phyloP scores from a whole-genome alignment of 208 protist genomes.

The Acanthamoeba divionensis region DNA sequence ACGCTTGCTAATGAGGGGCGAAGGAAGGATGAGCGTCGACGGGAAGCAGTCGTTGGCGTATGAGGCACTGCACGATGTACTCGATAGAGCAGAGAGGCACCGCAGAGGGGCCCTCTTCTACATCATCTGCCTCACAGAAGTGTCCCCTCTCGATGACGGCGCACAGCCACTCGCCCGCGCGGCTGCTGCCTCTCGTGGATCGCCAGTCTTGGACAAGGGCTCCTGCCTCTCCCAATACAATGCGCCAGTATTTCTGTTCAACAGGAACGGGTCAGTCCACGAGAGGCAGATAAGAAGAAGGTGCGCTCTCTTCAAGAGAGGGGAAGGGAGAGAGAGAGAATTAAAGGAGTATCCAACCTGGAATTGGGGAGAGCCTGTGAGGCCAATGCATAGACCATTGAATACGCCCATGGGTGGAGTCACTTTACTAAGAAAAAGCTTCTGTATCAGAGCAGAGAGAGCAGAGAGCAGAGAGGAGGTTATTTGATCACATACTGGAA shows the following conservation, averaged over 20 bases:
- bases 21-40: neutral
- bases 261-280: too few species aligned
- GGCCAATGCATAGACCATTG: neutral
- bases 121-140: too few species aligned
- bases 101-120: too few species aligned
- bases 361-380: slow-evolving; percentile 7
- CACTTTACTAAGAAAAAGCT: neutral
- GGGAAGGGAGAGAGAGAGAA: neutral
- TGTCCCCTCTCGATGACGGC: too few species aligned
- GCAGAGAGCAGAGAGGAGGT: neutral
- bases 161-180: too few species aligned
- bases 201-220: too few species aligned
- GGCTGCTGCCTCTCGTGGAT: too few species aligned
- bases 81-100: neutral
- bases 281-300: neutral
- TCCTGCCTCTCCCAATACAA: slow-evolving; percentile 13
- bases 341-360: neutral
- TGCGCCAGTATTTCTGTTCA: slow-evolving; percentile 5
- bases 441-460: neutral
- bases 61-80: slow-evolving; percentile 37
- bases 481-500: neutral
- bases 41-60: neutral
- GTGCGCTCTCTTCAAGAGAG: neutral
- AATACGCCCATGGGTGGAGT: neutral
- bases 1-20: too few species aligned